Evolutionary conservation across 176 grass and related monocot genomes (phyloP).

Genomic region (Raddia distichophylla): DNA sequence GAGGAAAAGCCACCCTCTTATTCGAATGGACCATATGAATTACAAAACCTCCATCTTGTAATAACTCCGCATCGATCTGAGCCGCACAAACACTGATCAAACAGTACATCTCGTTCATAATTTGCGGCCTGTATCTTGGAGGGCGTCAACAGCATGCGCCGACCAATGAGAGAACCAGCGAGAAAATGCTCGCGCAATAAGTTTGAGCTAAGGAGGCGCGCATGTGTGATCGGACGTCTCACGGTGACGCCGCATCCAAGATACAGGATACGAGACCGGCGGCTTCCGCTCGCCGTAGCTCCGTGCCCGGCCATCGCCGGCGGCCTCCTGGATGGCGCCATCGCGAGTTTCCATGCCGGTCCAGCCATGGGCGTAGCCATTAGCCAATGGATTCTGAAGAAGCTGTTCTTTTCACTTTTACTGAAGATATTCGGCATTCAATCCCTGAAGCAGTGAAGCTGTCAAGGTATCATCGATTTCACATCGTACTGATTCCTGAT

Average conservation of each 20-base stretch:
- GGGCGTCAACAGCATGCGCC: no score
- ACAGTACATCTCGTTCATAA: no score
- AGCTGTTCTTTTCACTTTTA: not conserved
- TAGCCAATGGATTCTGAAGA: not conserved
- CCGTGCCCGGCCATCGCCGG: not conserved
- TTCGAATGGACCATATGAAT: no score
- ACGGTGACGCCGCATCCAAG: not conserved
- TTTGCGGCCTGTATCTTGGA: no score
- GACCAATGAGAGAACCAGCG: no score
- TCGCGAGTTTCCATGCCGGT: no score
- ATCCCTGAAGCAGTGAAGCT: not conserved
- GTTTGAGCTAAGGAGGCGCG: not conserved
- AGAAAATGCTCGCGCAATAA: not conserved
- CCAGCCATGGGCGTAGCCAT: no score
- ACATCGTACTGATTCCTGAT: conserved; percentile 5
- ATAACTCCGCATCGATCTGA: no score
- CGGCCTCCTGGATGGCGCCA: not conserved
- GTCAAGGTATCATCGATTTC: not conserved
- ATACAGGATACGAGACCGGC: not conserved
- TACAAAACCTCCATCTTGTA: no score
- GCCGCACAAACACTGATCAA: no score
- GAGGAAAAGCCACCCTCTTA: no score
- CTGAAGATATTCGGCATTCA: not conserved
- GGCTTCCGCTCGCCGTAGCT: not conserved
- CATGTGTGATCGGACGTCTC: not conserved